Evolutionary conservation across 331 rosid species (phyloP), one percentile per base, ranked within the genome.

Genomic region (Malus hybrid): DNA sequence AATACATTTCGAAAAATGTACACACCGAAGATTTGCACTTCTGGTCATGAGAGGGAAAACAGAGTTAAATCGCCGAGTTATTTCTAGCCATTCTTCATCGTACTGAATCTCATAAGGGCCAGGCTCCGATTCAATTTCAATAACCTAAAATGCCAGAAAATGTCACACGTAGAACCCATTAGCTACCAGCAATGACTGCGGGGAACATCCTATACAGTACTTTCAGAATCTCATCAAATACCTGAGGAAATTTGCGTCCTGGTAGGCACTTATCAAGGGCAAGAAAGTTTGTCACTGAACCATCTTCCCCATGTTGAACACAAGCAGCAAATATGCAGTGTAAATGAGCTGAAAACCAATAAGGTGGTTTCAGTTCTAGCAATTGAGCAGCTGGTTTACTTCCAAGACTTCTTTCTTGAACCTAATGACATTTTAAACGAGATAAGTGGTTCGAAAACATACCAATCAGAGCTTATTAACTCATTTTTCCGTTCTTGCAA

Each of bases 271-370:
- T 92, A 76, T 94, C 99, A 50, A 94, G 97, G 57, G 99, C 97
- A 79, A 94, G 97, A 82, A 94, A 94, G 74, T 91, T 92, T 68
- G 99, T 94, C 76, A 86, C 59, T 3, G 91, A 90, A 76, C 96
- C 95, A 73, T 78, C 97, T 81, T 94, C 93, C 65, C 92, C 97
- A 42, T 94, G 97, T 77, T 24, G 24, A 24, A 24, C 24, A 24
- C 24, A 1, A 24, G 24, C 24, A 24, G 24, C 24, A 24, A 24
- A 24, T 24, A 87, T 94, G 88, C 97, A 94, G 77, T 92, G 99
- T 78, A 94, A 78, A 81, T 94, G 99, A 65, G 97, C 99, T 24
- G 97, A 92, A 90, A 92, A 94, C 99, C 99, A 92, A 71, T 88
- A 92, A 15, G 77, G 84, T 7, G 99, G 97, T 85, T 84, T 94